Evolutionary conservation across 163 green algal genomes (phyloP).

Genomic region (Dunaliella salina): DNA sequence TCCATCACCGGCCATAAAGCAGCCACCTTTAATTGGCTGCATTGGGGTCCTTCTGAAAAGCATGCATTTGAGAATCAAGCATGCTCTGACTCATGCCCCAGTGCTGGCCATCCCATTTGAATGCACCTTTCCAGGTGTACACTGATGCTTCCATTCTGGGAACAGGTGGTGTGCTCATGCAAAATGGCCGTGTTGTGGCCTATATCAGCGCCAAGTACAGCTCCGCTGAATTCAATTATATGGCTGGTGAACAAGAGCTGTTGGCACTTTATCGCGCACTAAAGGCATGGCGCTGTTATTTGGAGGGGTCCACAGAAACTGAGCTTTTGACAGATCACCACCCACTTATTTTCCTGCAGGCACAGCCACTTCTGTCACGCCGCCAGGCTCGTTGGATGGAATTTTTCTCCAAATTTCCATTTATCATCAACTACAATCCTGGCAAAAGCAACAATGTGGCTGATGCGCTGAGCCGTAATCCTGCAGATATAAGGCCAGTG

Average conservation of each 20-base stretch:
- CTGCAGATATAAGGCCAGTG: no score
- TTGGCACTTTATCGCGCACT: slow-evolving; percentile 30
- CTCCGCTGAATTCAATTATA: background rate
- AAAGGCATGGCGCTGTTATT: slow-evolving; percentile 26
- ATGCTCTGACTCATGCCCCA: slow-evolving; percentile 17
- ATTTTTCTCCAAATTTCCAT: no score
- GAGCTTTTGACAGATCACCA: slow-evolving; percentile 40
- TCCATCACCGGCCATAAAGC: background rate
- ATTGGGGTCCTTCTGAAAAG: background rate
- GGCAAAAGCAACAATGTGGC: no score
- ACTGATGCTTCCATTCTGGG: slow-evolving; percentile 9
- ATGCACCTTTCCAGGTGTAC: slow-evolving; percentile 27
- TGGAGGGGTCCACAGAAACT: background rate
- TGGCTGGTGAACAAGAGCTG: slow-evolving; percentile 37
- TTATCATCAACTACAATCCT: no score
- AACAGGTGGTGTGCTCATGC: slow-evolving; percentile 11
- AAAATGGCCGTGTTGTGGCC: slow-evolving; percentile 20
- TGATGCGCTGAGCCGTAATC: no score
- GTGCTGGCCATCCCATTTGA: slow-evolving; percentile 32
- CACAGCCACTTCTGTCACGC: background rate
- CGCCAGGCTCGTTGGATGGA: no score
- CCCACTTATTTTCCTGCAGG: slow-evolving; percentile 28
- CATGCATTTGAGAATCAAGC: slow-evolving; percentile 37
- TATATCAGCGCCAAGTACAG: slow-evolving; percentile 18
- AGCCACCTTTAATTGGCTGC: background rate